These are phyloP conservation scores for Macrophomina pseudophaseolina DNA, from an alignment of 2,329 filamentous ascomycete genomes.

Conservation along the genomic window DNA sequence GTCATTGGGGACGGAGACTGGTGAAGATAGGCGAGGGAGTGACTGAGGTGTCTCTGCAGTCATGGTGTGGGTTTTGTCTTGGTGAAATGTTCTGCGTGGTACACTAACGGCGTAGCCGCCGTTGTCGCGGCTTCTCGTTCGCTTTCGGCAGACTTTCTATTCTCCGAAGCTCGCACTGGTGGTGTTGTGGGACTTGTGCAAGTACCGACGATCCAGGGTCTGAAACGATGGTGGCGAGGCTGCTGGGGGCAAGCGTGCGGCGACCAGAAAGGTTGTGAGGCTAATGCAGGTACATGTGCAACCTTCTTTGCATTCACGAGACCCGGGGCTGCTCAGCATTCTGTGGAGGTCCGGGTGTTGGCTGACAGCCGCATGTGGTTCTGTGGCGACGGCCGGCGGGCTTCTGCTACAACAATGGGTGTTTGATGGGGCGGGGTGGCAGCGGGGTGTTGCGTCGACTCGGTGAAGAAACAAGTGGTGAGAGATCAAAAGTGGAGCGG, in stretches of 20 bases:
- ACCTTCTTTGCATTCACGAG: not conserved
- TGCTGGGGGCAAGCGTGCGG: conserved; percentile 9
- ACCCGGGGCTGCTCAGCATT: not conserved
- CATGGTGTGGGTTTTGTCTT: conserved; percentile 8
- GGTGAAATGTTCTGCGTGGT: not conserved
- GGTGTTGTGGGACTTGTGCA: not conserved
- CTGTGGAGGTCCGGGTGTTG: not conserved
- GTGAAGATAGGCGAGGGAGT: no score
- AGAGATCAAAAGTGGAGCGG: conserved; percentile 17
- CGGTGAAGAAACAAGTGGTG: conserved; percentile 2
- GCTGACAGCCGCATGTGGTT: not conserved
- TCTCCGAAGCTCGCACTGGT: conserved; percentile 5
- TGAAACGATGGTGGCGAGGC: conserved; percentile 16
- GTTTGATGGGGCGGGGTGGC: not conserved
- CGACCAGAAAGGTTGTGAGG: not conserved
- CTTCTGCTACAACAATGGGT: not conserved
- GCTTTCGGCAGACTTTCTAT: not conserved
- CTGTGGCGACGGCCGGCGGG: not conserved
- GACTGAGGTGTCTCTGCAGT: not conserved
- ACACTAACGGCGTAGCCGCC: conserved; percentile 6
- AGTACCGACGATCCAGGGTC: not conserved
- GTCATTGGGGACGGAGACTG: no score
- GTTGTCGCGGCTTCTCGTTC: not conserved
- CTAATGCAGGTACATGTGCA: conserved; percentile 18
- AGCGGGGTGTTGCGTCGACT: not conserved